phyloP scores from a whole-genome alignment of 768 basidiomycete species.

The Mycena sanguinolenta region DNA sequence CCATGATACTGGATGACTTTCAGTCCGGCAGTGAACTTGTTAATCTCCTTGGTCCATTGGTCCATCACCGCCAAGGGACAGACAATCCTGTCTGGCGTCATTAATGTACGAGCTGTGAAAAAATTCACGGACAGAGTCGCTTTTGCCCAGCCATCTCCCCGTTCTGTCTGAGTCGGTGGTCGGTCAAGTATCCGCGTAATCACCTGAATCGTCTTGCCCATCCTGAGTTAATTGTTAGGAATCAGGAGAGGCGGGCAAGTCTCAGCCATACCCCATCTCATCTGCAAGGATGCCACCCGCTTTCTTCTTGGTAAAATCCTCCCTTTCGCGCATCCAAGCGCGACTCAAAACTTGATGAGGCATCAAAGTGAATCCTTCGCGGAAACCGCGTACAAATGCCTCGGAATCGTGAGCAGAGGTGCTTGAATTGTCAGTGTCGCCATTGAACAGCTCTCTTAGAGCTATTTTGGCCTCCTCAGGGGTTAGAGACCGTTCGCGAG shows the following conservation, averaged over 20 bases:
- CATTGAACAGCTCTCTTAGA: constrained; percentile 80
- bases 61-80: constrained; percentile 88
- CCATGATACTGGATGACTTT: constrained; percentile 90
- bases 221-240: constrained; percentile 52
- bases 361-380: constrained; percentile 74
- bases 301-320: constrained; percentile 74
- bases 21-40: constrained; percentile 68
- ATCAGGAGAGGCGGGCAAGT: not conserved
- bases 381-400: constrained; percentile 82
- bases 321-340: constrained; percentile 89
- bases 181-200: constrained; percentile 88
- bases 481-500: constrained; percentile 23
- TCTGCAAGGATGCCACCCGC: constrained; percentile 92
- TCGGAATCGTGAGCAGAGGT: constrained; percentile 74
- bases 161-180: constrained; percentile 74
- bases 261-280: constrained; percentile 83
- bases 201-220: constrained; percentile 93
- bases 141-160: constrained; percentile 76
- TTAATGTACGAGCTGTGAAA: not conserved
- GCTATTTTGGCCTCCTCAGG: constrained; percentile 79
- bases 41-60: constrained; percentile 92
- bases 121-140: constrained; percentile 71
- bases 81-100: constrained; percentile 71
- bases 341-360: constrained; percentile 92
- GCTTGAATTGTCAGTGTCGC: constrained; percentile 69